A percentile compares a stretch with the other conserved stretches of the same genome.
phyloP scores from a whole-genome alignment of 305 asterid species.

The Rubia balearica region DNA sequence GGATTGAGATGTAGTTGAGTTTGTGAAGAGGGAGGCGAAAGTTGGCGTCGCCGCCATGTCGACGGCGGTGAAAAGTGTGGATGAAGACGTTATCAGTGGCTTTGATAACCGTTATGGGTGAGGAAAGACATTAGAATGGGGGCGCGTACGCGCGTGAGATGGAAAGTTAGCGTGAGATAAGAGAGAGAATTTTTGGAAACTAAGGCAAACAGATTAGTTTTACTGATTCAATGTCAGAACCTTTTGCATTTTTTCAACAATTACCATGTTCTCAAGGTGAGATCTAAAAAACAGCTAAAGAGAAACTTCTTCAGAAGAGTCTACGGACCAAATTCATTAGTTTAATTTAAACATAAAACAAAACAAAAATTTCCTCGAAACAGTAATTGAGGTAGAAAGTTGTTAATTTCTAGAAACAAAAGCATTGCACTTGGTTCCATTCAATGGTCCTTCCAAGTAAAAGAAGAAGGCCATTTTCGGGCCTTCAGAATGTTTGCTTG shows the following conservation, averaged over 20 bases:
- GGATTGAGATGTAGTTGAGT: no score
- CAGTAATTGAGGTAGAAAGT: not conserved
- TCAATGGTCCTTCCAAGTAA: no score
- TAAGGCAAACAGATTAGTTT: constrained; percentile 20
- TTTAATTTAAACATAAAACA: no score
- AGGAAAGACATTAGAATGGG: no score
- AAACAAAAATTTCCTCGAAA: not conserved
- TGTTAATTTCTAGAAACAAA: constrained; percentile 9
- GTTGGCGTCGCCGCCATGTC: no score
- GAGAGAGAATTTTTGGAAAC: no score
- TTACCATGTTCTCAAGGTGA: constrained; percentile 46
- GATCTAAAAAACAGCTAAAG: constrained; percentile 27
- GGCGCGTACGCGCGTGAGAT: no score
- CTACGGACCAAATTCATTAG: constrained; percentile 23
- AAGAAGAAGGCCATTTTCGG: constrained; percentile 23
- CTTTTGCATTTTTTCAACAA: constrained; percentile 23
- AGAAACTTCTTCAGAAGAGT: constrained; percentile 56
- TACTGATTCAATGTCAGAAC: constrained; percentile 29
- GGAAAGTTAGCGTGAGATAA: no score
- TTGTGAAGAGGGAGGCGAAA: no score
- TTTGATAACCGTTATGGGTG: no score
- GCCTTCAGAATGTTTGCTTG: constrained; percentile 14
- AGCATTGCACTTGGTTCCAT: constrained; percentile 11
- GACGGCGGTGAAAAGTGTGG: no score
- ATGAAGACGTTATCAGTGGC: no score